phyloP scores from a whole-genome alignment of 768 basidiomycete species.

The Zangia roseola region DNA sequence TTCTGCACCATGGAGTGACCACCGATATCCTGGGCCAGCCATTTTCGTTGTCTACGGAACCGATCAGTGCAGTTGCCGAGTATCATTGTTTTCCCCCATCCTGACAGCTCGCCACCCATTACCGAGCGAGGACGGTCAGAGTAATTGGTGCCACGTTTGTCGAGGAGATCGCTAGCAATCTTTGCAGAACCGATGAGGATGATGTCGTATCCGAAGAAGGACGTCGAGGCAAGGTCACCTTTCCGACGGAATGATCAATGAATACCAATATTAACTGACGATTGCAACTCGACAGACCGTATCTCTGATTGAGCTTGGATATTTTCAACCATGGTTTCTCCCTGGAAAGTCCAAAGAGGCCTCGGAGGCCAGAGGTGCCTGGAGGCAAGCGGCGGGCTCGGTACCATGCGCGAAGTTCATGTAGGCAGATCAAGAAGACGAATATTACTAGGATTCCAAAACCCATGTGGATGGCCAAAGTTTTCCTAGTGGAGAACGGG shows the following conservation, averaged over 20 bases:
- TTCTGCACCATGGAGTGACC: slow-evolving; percentile 9
- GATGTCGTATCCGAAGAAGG: slow-evolving; percentile 31
- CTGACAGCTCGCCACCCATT: slow-evolving; percentile 20
- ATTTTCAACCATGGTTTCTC: slow-evolving; percentile 13
- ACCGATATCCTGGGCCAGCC: slow-evolving; percentile 17
- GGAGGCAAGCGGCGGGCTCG: slow-evolving; percentile 12
- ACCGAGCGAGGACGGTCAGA: slow-evolving; percentile 29
- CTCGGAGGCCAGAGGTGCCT: slow-evolving; percentile 11
- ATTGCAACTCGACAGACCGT: slow-evolving; percentile 4
- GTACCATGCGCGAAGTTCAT: background rate
- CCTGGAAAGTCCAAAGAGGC: slow-evolving; percentile 9
- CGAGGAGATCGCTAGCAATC: slow-evolving; percentile 43
- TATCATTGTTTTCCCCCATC: slow-evolving; percentile 21
- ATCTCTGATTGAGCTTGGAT: slow-evolving; percentile 7
- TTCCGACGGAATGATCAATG: background rate
- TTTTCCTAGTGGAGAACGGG: no score
- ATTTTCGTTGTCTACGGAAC: slow-evolving; percentile 19
- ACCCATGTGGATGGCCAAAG: no score
- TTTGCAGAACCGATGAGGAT: slow-evolving; percentile 43
- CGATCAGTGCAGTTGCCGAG: slow-evolving; percentile 11
- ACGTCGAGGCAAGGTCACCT: slow-evolving; percentile 18
- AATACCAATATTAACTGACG: background rate
- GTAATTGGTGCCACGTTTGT: slow-evolving; percentile 44
- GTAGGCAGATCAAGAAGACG: background rate
- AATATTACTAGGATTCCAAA: background rate